Evolutionary conservation across 331 rosid genomes (phyloP).

Genomic region (Ulmus americana): DNA sequence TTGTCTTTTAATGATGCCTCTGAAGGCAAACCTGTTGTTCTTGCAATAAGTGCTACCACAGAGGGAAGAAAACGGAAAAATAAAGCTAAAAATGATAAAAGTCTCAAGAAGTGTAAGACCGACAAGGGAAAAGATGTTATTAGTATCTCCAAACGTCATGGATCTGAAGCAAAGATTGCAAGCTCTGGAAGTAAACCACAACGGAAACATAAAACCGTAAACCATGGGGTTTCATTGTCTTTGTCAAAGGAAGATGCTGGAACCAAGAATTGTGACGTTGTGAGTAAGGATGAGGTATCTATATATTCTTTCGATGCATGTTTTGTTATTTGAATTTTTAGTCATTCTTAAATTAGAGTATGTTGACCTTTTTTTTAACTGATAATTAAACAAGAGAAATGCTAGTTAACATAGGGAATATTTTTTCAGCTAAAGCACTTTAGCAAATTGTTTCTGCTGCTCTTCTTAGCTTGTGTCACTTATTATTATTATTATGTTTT

Average conservation of each 20-base stretch:
- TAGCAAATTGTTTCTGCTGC: neutral
- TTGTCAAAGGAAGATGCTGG: conserved; percentile 41
- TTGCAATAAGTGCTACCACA: conserved; percentile 48
- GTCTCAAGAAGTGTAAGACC: conserved; percentile 58
- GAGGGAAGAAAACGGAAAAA: conserved; percentile 62
- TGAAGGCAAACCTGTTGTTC: conserved; percentile 53
- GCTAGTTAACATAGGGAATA: neutral
- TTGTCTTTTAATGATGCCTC: conserved; percentile 38
- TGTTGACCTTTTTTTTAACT: neutral
- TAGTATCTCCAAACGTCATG: conserved; percentile 38
- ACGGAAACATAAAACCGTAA: conserved; percentile 60
- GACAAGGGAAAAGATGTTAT: conserved; percentile 51
- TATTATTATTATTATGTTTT: too few relatives aligned
- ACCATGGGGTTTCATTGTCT: conserved; percentile 43
- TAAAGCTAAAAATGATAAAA: conserved; percentile 35
- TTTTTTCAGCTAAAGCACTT: neutral
- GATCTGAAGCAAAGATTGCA: conserved; percentile 26
- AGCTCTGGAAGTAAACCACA: conserved; percentile 44
- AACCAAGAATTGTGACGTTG: conserved; percentile 44
- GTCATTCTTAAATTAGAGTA: neutral
- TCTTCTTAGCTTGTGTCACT: neutral
- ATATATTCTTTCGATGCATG: neutral
- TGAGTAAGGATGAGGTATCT: conserved; percentile 66
- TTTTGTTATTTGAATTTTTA: neutral
- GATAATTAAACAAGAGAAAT: neutral